A percentile compares a stretch with the other conserved stretches of the same genome.
Evolutionary conservation across 164 flowering plant genomes (phyloP).

Genomic region (Liriodendron chinense): DNA sequence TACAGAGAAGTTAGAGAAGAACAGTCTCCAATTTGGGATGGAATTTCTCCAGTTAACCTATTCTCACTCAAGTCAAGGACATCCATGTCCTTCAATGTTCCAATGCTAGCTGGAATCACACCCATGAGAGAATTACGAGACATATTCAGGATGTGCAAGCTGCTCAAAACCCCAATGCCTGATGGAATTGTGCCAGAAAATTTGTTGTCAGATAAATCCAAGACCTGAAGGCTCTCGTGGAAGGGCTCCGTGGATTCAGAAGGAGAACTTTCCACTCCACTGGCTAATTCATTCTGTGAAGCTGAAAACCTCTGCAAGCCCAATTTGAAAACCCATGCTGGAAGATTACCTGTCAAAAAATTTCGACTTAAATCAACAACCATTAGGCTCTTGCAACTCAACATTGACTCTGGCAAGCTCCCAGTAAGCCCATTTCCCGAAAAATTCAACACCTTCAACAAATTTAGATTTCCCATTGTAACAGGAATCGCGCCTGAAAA

Average conservation of each 20-base stretch:
- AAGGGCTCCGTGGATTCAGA: conserved; percentile 17
- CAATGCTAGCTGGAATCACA: conserved; percentile 57
- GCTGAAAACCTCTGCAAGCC: conserved; percentile 30
- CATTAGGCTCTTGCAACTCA: conserved; percentile 42
- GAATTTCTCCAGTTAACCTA: conserved; percentile 68
- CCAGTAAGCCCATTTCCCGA: conserved; percentile 59
- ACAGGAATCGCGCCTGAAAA: conserved; percentile 66
- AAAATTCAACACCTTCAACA: conserved; percentile 52
- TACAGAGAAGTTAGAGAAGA: conserved; percentile 56
- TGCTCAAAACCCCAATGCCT: conserved; percentile 46
- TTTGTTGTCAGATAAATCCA: conserved; percentile 66
- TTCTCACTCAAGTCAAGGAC: conserved; percentile 74
- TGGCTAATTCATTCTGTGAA: conserved; percentile 35
- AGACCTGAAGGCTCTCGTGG: conserved; percentile 28
- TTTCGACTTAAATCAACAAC: conserved; percentile 64
- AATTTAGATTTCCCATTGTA: conserved; percentile 51
- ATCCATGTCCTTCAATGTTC: conserved; percentile 49
- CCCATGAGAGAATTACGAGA: conserved; percentile 65
- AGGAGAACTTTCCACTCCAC: conserved; percentile 22
- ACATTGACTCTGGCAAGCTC: conserved; percentile 59
- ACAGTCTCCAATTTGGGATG: conserved; percentile 58
- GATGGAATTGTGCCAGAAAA: conserved; percentile 59
- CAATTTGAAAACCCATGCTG: conserved; percentile 61
- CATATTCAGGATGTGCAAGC: conserved; percentile 55
- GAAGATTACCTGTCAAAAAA: conserved; percentile 48